Base-by-base conservation (phyloP, 345 rosid genomes). In the Populus deltoides region DNA sequence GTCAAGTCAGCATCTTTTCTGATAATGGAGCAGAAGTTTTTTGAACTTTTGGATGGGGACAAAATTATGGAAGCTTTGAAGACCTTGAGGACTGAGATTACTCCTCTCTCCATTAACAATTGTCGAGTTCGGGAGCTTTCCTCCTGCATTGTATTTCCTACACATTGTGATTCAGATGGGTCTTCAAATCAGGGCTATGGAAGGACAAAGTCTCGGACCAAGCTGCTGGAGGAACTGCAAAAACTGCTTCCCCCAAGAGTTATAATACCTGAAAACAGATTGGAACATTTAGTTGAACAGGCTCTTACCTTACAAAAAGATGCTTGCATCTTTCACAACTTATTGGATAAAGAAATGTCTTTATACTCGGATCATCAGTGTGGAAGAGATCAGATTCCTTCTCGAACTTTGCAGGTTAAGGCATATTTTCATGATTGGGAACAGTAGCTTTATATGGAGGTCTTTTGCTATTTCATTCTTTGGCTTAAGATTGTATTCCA, bases 241-340 rank as follows among this genome's bases (percentile, higher is more conserved):
- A 87, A 81, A 25, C 75, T 92, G 83, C 89, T 90, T 76, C 97
- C 97, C 71, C 86, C 93, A n/a, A 79, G 88, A 27, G 84, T 92
- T 49, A 72, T 89, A 55, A 79, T 90, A 73, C 96, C 93, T 16
- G 96, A 88, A 78, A 89, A 78, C 81, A 86, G 96, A 78, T 84
- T 92, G 83, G 96, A 90, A 82, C 87, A 83, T 83, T 83, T 92
- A 80, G 90, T 92, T 84, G 96, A 92, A 82, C 84, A 68, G 79
- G 92, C 92, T 27, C 89, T 92, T 78, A 83, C 78, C 69, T 83
- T 88, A 41, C 93, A 92, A 80, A 81, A 85, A 68, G 91, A 84
- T 81, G 86, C 91, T 81, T 92, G 97, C 73, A 79, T 66, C 43
- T 90, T 86, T 72, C 97, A 92, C 78, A 92, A 92, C 83, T 59